phyloP scores from a whole-genome alignment of 805 yeast genomes.

The Scheffersomyces amazonensis region DNA sequence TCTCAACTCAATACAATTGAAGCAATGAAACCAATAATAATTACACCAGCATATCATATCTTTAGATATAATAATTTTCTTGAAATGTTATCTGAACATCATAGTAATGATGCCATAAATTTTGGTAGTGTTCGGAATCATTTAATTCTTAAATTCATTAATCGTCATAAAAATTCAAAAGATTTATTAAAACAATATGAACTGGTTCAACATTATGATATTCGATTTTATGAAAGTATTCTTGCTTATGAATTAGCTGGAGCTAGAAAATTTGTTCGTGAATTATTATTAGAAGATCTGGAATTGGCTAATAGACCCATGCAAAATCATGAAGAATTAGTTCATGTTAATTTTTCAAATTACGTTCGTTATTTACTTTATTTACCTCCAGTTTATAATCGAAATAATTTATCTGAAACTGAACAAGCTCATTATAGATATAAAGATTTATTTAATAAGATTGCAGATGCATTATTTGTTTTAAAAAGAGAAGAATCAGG shows the following conservation, averaged over 20 bases:
- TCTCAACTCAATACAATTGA: slow-evolving; percentile 22
- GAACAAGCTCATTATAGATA: slow-evolving; percentile 25
- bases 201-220: slow-evolving; percentile 13
- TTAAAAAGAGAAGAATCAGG: slow-evolving; percentile 28
- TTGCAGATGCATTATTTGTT: slow-evolving; percentile 23
- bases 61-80: slow-evolving; percentile 31
- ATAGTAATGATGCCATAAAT: slow-evolving; percentile 33
- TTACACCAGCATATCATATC: slow-evolving; percentile 26
- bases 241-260: slow-evolving; percentile 27
- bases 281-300: slow-evolving; percentile 13
- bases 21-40: slow-evolving; percentile 16
- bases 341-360: slow-evolving; percentile 36
- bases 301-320: slow-evolving; percentile 3
- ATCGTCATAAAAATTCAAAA: slow-evolving; percentile 16
- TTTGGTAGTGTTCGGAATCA: slow-evolving; percentile 33
- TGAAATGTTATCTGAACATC: slow-evolving; percentile 27
- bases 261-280: slow-evolving; percentile 24
- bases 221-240: slow-evolving; percentile 25
- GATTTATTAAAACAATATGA: slow-evolving; percentile 3
- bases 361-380: slow-evolving; percentile 31
- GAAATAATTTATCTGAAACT: slow-evolving; percentile 15
- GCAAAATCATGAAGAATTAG: slow-evolving; percentile 29
- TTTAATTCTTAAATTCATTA: slow-evolving; percentile 26
- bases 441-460: slow-evolving; percentile 21
- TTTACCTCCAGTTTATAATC: slow-evolving; percentile 21